Evolutionary conservation across 108 stramenopile genomes (phyloP), one percentile per base, ranked within the genome.

Genomic region (Skeletonema tropicum): DNA sequence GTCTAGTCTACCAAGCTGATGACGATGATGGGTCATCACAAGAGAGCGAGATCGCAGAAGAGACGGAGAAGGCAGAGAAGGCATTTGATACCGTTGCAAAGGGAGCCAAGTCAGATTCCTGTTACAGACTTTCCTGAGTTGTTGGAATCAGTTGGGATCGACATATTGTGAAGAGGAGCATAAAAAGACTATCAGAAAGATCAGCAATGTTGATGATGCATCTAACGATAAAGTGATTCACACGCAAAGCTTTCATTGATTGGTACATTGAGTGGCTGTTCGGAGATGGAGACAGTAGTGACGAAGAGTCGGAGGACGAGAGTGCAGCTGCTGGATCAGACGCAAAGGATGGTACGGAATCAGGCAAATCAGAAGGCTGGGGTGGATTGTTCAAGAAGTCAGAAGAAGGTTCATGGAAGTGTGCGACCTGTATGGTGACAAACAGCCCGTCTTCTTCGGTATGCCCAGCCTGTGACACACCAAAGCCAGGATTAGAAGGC

Each of bases 261-360:
- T 97, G 95, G 95, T 97, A 97, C 70, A 73, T 89, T 19, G 87
- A 89, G 15, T 97, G 94, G 94, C 66, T 97, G 70, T 94, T 95
- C 78, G 91, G 90, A 17, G 91, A 83, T 45, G 96, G 87, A 35
- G 86, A 92, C 45, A 91, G n/a, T n/a, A n/a, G 85, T 38, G 78
- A 75, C 33, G 83, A 83, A 29, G 76, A 68, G 33, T 85, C 68
- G 13, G 77, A 71, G 0, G 72, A 68, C 38, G 69, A 74, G 10
- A 52, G 36, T 17, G 66, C 23, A 21, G 57, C 14, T 7, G 57
- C 14, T 7, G 68, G 13, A 35, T 39, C 30, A n/a, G 83, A 75
- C 31, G 33, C 23, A 15, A 38, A n/a, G n/a, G 73, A 58, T 15
- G 61, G 21, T 10, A 39, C 38, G 11, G 52, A 8, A 1, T 8